Evolutionary conservation across 768 basidiomycete genomes (phyloP).

Genomic region (Hericium erinaceus): DNA sequence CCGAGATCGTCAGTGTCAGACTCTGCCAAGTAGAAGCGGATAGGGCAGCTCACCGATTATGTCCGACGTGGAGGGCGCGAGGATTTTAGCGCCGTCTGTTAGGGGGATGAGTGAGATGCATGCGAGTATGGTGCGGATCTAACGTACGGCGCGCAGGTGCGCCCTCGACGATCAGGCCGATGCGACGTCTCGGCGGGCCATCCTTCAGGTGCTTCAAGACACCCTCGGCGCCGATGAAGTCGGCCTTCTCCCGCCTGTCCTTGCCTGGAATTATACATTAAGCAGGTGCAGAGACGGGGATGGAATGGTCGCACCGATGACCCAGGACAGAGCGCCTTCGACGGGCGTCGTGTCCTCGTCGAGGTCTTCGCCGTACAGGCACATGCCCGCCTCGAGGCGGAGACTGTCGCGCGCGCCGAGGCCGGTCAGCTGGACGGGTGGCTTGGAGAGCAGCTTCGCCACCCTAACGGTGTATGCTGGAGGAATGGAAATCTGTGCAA

Average conservation of each 20-base stretch:
- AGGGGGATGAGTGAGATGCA: too few relatives aligned
- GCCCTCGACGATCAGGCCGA: conserved; percentile 76
- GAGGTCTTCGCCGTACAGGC: conserved; percentile 90
- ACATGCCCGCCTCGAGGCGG: conserved; percentile 95
- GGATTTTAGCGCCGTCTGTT: conserved; percentile 72
- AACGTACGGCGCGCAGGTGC: conserved; percentile 76
- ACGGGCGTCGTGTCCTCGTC: conserved; percentile 81
- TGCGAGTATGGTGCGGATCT: not conserved
- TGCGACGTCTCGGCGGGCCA: conserved; percentile 66
- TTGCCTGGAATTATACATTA: conserved; percentile 45
- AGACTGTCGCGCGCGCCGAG: conserved; percentile 90
- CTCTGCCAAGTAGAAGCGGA: not conserved
- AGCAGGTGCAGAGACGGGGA: not conserved
- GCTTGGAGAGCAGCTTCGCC: conserved; percentile 49
- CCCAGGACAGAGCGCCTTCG: conserved; percentile 89
- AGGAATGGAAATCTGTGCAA: conserved; percentile 74
- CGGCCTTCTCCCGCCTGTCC: conserved; percentile 58
- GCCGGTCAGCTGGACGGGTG: conserved; percentile 75
- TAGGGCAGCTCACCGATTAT: conserved; percentile 44
- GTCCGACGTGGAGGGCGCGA: conserved; percentile 43
- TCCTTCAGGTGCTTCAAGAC: conserved; percentile 73
- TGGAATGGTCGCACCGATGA: conserved; percentile 56
- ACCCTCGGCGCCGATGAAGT: conserved; percentile 71
- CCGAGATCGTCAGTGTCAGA: conserved; percentile 1
- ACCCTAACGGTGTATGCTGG: conserved; percentile 66